Evolutionary conservation across 2,329 filamentous ascomycete species (phyloP).

Genomic region (Verticillium nonalfalfae): DNA sequence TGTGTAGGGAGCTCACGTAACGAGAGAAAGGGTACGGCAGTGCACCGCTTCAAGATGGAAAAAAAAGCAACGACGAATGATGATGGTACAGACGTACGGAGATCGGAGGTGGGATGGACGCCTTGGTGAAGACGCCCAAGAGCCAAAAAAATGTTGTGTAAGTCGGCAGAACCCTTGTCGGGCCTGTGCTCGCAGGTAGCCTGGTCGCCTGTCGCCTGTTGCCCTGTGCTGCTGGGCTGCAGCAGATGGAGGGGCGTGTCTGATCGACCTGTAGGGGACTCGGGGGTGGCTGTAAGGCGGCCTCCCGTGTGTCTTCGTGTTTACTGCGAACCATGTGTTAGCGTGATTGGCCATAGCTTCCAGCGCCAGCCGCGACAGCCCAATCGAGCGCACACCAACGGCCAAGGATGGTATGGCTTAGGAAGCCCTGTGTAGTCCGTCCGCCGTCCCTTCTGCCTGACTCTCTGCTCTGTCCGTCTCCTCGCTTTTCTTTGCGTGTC

Average conservation of each 20-base stretch:
- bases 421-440: neutral
- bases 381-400: constrained; percentile 5
- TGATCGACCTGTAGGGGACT: neutral
- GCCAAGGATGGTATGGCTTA: constrained; percentile 7
- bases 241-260: neutral
- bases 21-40: neutral
- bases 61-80: constrained; percentile 7
- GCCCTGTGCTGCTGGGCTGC: constrained; percentile 4
- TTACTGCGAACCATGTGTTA: constrained; percentile 9
- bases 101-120: constrained; percentile 4
- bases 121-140: neutral
- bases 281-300: neutral
- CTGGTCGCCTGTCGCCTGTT: neutral
- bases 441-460: neutral
- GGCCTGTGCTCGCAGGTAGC: neutral
- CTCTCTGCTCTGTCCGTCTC: neutral
- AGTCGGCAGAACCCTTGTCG: neutral
- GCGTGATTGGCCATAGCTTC: constrained; percentile 13
- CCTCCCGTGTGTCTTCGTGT: neutral
- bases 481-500: neutral
- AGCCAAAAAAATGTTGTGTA: neutral
- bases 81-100: constrained; percentile 2
- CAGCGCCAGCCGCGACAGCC: constrained; percentile 5
- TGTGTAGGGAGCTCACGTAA: neutral
- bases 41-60: constrained; percentile 2